Percentiles rank a stretch among this genome's conserved stretches.
Evolutionary conservation across 2,329 filamentous ascomycete species (phyloP).

Genomic region (Pseudohalonectria lignicola): DNA sequence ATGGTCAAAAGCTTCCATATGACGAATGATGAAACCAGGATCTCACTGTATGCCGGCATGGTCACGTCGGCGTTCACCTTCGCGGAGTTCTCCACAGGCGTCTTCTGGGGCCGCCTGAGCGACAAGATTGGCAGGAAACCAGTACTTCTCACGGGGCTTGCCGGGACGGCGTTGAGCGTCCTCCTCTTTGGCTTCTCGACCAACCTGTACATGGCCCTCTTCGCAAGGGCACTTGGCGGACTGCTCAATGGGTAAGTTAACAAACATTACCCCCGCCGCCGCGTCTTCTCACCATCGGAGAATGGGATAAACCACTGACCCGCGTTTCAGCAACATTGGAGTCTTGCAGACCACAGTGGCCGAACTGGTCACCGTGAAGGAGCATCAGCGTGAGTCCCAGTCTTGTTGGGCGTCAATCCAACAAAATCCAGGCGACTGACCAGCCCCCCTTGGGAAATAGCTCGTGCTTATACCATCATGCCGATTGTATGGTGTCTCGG

Average conservation of each 20-base stretch:
- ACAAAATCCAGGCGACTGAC: too few species aligned
- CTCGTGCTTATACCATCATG: slow-evolving; percentile 94
- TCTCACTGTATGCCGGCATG: slow-evolving; percentile 89
- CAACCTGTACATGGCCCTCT: slow-evolving; percentile 69
- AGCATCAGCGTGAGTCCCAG: slow-evolving; percentile 74
- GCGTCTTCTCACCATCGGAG: neutral
- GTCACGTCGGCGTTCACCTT: slow-evolving; percentile 95
- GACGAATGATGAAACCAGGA: slow-evolving; percentile 65
- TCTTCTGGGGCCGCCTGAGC: slow-evolving; percentile 88
- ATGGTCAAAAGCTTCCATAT: slow-evolving; percentile 92
- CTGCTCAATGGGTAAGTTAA: slow-evolving; percentile 73
- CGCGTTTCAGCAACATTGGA: slow-evolving; percentile 66
- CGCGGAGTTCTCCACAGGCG: slow-evolving; percentile 84
- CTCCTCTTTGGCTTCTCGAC: slow-evolving; percentile 83
- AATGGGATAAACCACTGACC: slow-evolving; percentile 3
- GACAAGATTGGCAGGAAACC: slow-evolving; percentile 89
- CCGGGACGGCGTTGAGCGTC: slow-evolving; percentile 87
- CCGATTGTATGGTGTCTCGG: slow-evolving; percentile 96
- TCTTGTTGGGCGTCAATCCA: too few species aligned
- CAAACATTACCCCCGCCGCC: neutral
- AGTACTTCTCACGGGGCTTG: slow-evolving; percentile 77
- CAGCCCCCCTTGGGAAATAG: too few species aligned
- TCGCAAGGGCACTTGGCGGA: slow-evolving; percentile 82
- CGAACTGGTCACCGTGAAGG: slow-evolving; percentile 84
- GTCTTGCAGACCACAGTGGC: slow-evolving; percentile 92